Evolutionary conservation across 129 eudicot species (phyloP), one percentile per base, ranked within the genome.

Genomic region (Flaveria bidentis): DNA sequence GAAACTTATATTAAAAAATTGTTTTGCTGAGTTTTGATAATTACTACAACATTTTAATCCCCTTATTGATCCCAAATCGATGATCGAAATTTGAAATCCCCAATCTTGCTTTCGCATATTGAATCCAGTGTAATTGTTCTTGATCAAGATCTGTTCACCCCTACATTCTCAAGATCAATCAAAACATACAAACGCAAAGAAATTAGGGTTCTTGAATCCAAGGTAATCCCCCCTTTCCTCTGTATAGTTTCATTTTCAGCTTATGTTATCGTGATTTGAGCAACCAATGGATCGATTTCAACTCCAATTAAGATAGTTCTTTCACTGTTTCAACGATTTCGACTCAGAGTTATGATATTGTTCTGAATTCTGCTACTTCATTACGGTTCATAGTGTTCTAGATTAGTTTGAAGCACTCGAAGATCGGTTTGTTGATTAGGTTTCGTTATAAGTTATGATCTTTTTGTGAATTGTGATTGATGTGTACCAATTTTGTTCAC

Each of bases 201-300:
- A 60, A 71, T 50, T 71, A 78, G 71, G 77, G 62, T 78, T 78
- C 72, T 71, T 42, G 16, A 28, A 66, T 52, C 20, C 70, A 16
- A 25, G 74, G 84, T 67, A 53, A 66, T 17, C 33, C 11, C 39
- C 56, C 65, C 63, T 28, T 50, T 50, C 36, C n/a, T n/a, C 12
- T 26, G 51, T 47, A 42, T 13, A 25, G 4, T 18, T 76, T 50
- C 71, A 63, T 18, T 79, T 71, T 22, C 82, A 20, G 14, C 33
- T 76, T 33, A 7, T 50, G 53, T 76, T 36, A 42, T 36, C 6
- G 25, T 20, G 52, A 76, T 50, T 51, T 45, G 28, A 17, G 33
- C 79, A 1, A 46, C 46, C 3, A 63, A 22, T 45, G 70, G 28
- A 23, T 60, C 60, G 26, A 47, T 22, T 23, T 58, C 58, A 30